A percentile compares a stretch with the other conserved stretches of the same genome.
These are phyloP conservation scores for Boletus huronensis DNA, from an alignment of 768 basidiomycete genomes.

Conservation along the genomic window DNA sequence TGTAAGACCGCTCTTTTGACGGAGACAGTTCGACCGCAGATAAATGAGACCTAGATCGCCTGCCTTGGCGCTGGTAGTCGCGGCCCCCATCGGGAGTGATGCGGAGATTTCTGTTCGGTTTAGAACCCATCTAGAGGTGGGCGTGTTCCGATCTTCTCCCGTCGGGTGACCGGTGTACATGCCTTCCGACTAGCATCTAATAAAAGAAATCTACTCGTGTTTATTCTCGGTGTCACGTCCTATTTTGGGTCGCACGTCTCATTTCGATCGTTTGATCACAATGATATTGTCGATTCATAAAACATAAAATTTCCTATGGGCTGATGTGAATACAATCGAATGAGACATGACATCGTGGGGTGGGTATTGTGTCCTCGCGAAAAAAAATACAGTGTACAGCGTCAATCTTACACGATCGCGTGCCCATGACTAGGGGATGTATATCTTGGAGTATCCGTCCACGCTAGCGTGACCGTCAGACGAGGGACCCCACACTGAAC, in stretches of 20 bases:
- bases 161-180: conserved; percentile 2
- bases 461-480: conserved; percentile 21
- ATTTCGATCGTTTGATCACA: background rate
- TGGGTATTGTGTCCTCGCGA: conserved; percentile 15
- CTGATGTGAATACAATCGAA: conserved; percentile 4
- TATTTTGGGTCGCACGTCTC: background rate
- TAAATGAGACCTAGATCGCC: background rate
- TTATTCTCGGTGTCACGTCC: background rate
- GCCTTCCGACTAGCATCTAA: background rate
- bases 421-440: conserved; percentile 25
- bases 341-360: conserved; percentile 8
- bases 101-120: background rate
- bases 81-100: background rate
- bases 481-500: background rate
- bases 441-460: conserved; percentile 36
- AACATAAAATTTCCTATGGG: conserved; percentile 4
- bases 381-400: conserved; percentile 5
- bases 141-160: background rate
- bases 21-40: background rate
- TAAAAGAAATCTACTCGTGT: background rate
- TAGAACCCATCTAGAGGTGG: background rate
- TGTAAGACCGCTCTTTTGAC: background rate
- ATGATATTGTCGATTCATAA: conserved; percentile 3
- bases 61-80: background rate
- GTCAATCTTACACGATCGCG: background rate